phyloP scores from a whole-genome alignment of 805 yeast species.

The Tetrapisispora nanseiensis region DNA sequence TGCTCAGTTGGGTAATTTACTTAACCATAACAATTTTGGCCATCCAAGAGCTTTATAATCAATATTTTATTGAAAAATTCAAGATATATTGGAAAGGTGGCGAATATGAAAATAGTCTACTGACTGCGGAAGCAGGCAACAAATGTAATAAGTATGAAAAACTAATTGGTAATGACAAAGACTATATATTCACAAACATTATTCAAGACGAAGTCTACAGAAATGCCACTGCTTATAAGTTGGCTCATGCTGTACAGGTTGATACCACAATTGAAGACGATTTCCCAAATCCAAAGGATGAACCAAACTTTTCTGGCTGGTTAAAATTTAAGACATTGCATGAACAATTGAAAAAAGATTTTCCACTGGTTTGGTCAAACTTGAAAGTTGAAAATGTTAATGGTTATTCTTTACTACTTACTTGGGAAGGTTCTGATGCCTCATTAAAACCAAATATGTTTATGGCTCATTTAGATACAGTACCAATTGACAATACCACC shows the following conservation, averaged over 20 bases:
- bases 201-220: neutral
- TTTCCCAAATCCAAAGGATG: slow-evolving; percentile 26
- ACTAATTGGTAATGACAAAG: neutral
- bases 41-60: neutral
- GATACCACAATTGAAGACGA: slow-evolving; percentile 58
- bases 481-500: slow-evolving; percentile 61
- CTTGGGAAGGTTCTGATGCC: slow-evolving; percentile 49
- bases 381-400: slow-evolving; percentile 48
- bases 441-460: slow-evolving; percentile 55
- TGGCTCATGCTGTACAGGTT: slow-evolving; percentile 51
- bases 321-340: slow-evolving; percentile 41
- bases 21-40: neutral
- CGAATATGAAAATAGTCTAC: neutral
- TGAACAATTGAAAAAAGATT: slow-evolving; percentile 41
- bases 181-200: neutral
- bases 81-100: neutral
- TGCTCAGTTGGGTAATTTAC: neutral
- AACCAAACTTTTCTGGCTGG: slow-evolving; percentile 34
- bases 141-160: neutral
- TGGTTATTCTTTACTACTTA: slow-evolving; percentile 52
- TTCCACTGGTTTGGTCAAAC: slow-evolving; percentile 43
- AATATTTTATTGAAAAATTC: neutral
- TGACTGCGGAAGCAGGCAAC: neutral
- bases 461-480: slow-evolving; percentile 80
- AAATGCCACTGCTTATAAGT: slow-evolving; percentile 33